phyloP scores from a whole-genome alignment of 2,329 filamentous ascomycete species.

The Exserohilum rostratum region DNA sequence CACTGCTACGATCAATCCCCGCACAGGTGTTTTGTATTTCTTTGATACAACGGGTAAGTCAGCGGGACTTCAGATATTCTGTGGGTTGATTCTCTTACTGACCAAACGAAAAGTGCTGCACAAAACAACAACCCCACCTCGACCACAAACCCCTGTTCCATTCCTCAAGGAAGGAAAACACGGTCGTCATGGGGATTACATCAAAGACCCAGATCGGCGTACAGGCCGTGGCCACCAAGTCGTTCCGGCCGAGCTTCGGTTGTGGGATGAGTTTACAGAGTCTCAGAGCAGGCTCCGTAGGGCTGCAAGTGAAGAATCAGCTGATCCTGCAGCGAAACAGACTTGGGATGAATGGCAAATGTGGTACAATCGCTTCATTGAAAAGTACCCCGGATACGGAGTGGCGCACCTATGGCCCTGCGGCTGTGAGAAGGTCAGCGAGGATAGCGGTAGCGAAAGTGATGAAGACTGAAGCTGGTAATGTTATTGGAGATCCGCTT shows the following conservation, averaged over 20 bases:
- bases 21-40: not conserved
- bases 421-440: constrained; percentile 26
- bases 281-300: not conserved
- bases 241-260: constrained; percentile 15
- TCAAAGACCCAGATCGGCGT: constrained; percentile 18
- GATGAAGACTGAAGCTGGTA: constrained; percentile 21
- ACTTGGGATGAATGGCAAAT: constrained; percentile 9
- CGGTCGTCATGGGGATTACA: constrained; percentile 26
- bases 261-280: constrained; percentile 2
- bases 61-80: not conserved
- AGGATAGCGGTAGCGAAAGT: constrained; percentile 15
- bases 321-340: not conserved
- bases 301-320: not conserved
- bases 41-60: constrained; percentile 10
- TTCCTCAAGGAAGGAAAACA: constrained; percentile 33
- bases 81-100: not conserved
- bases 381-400: constrained; percentile 27
- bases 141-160: not conserved
- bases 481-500: not conserved
- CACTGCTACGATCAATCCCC: constrained; percentile 2
- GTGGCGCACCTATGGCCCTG: constrained; percentile 31
- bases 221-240: constrained; percentile 30
- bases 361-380: constrained; percentile 18
- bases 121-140: too few relatives aligned
- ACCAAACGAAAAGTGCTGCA: not conserved